phyloP scores from a whole-genome alignment of 2,329 filamentous ascomycete species.

The Phoma sp. region DNA sequence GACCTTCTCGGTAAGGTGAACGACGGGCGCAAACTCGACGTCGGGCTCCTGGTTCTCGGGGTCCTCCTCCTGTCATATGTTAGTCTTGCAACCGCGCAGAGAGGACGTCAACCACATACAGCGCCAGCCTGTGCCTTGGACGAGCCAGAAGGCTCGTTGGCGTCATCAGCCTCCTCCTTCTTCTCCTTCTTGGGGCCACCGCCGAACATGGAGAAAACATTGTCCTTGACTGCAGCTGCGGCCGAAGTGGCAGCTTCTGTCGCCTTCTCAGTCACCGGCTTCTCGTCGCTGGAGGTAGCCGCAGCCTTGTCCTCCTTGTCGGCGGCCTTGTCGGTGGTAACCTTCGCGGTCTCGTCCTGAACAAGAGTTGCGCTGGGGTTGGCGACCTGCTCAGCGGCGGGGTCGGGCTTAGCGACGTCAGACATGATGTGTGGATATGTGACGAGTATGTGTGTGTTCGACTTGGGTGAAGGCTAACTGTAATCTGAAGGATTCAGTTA shows the following conservation, averaged over 20 bases:
- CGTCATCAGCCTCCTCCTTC: slow-evolving; percentile 73
- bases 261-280: slow-evolving; percentile 54
- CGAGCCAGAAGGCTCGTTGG: slow-evolving; percentile 84
- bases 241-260: slow-evolving; percentile 48
- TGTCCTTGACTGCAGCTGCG: slow-evolving; percentile 56
- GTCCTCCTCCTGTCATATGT: slow-evolving; percentile 66
- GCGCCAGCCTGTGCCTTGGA: slow-evolving; percentile 62
- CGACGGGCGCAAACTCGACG: slow-evolving; percentile 96
- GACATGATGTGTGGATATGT: slow-evolving; percentile 39
- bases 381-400: slow-evolving; percentile 49
- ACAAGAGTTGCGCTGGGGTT: slow-evolving; percentile 51
- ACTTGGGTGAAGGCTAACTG: slow-evolving; percentile 10
- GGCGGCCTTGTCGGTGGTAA: slow-evolving; percentile 49
- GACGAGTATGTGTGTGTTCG: slow-evolving; percentile 8
- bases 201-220: slow-evolving; percentile 98
- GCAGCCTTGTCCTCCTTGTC: slow-evolving; percentile 34
- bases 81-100: slow-evolving; percentile 13
- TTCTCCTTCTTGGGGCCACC: slow-evolving; percentile 97
- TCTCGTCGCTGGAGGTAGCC: slow-evolving; percentile 54
- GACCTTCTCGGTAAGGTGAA: slow-evolving; percentile 94
- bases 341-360: slow-evolving; percentile 55
- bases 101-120: slow-evolving; percentile 50
- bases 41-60: slow-evolving; percentile 91
- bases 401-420: slow-evolving; percentile 52
- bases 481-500: slow-evolving; percentile 13